Conservation (phyloP, 2,329 filamentous ascomycete genomes). For the Fusarium sp. region DNA sequence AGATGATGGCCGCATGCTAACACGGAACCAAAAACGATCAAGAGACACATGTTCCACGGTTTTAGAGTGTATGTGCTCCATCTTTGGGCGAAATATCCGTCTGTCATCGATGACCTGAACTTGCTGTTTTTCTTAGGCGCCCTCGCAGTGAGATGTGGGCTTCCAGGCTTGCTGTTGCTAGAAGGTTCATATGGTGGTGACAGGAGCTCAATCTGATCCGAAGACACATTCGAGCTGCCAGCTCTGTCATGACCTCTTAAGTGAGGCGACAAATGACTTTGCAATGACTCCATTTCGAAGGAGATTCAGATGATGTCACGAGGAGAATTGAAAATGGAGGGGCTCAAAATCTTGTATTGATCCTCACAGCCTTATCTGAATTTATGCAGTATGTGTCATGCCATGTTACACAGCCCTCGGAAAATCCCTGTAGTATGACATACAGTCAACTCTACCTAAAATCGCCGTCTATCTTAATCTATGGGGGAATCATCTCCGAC, state of each 20-base stretch:
- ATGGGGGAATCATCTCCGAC: background rate
- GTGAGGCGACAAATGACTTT: background rate
- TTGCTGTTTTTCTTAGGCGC: background rate
- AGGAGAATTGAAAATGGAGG: background rate
- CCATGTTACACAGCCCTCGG: background rate
- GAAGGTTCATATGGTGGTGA: background rate
- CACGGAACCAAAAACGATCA: background rate
- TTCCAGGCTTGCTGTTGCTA: background rate
- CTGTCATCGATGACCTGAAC: too few relatives aligned
- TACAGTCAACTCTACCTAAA: background rate
- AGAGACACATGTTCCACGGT: constrained; percentile 8
- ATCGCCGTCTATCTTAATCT: background rate
- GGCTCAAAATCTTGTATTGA: background rate
- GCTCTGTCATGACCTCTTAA: background rate
- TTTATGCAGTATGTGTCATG: background rate
- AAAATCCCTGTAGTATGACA: background rate
- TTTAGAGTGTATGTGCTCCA: background rate
- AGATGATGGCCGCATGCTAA: constrained; percentile 10
- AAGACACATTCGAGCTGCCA: background rate
- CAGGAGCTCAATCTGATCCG: background rate
- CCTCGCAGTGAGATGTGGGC: background rate
- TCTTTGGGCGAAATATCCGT: background rate
- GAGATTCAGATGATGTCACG: background rate
- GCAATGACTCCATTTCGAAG: background rate
- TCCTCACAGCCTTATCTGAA: background rate